Evolutionary conservation across 495 filamentous ascomycete genomes (phyloP), one percentile per base, ranked within the genome.

Genomic region (Elaphomyces granulatus): DNA sequence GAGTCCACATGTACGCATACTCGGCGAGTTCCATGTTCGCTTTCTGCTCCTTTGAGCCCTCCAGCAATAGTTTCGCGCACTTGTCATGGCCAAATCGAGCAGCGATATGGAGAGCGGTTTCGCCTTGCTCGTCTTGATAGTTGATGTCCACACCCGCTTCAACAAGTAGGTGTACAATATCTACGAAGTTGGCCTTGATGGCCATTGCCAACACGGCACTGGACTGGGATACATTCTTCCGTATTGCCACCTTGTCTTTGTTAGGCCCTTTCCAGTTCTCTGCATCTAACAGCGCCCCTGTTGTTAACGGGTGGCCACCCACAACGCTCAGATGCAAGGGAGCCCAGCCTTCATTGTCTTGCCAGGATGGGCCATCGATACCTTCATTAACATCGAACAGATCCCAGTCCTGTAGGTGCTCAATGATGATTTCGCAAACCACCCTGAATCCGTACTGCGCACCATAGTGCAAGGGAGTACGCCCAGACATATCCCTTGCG

Each of bases 71-170:
- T 41, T 62, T 68, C 1, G 81, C 83, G 50, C 90, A 96, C 37
- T 86, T 69, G 26, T 71, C 70, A 50, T 93, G 83, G 9, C 83
- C 86, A 52, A 86, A 87, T 23, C 87, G 77, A 17, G 92, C 92
- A 10, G 90, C 87, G 52, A 94, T 71, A 53, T 98, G 92, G 32
- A 98, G 57, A 3, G 87, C 86, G 20, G 86, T 86, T 61, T 96
- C 92, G n/a, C 88, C 88, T 32, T 83, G 79, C 41, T 81, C 75
- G 52, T 95, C 86, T 55, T 87, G 86, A 64, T 87, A 90, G 54
- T 98, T 92, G 56, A 94, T 78, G 50, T 94, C 85, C 2, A 94
- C 81, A 1, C 86, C 86, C 1, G 90, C 87, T 40, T 92, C 78
- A 3, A 96, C 84, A 17, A 98, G 66, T 43, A 94, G 68, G 49